phyloP scores from a whole-genome alignment of 345 rosid species.

The Acer negundo region DNA sequence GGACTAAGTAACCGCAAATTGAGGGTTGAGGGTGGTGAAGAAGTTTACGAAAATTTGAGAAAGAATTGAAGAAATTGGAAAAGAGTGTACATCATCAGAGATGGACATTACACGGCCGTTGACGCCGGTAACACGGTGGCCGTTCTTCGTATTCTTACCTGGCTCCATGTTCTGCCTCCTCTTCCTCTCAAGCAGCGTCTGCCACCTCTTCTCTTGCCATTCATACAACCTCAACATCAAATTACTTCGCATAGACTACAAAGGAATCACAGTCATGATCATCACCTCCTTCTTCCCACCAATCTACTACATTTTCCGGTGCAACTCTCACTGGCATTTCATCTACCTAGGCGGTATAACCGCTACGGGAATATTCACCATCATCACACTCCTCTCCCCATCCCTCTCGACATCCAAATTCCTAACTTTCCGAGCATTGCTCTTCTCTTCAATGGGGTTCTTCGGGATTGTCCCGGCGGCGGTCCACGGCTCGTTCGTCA shows the following conservation, averaged over 20 bases:
- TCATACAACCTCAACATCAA: slow-evolving; percentile 55
- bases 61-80: no score
- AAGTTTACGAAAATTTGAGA: no score
- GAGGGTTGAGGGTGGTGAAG: no score
- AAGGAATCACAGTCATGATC: slow-evolving; percentile 80
- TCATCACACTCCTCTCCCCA: slow-evolving; percentile 69
- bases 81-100: no score
- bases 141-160: slow-evolving; percentile 63
- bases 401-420: slow-evolving; percentile 55
- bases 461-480: slow-evolving; percentile 71
- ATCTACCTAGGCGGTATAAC: slow-evolving; percentile 76
- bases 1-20: no score
- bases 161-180: slow-evolving; percentile 88
- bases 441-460: slow-evolving; percentile 78
- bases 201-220: slow-evolving; percentile 90
- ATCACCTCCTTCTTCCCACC: slow-evolving; percentile 94
- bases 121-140: no score
- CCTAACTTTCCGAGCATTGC: slow-evolving; percentile 61
- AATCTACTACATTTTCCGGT: slow-evolving; percentile 81
- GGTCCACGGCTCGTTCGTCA: slow-evolving; percentile 54
- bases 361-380: slow-evolving; percentile 72
- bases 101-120: no score
- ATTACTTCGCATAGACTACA: slow-evolving; percentile 67
- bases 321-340: slow-evolving; percentile 74
- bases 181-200: slow-evolving; percentile 74